These are phyloP conservation scores for Alopecurus myosuroides DNA, from an alignment of 176 grass and related monocot genomes.

Conservation along the genomic window DNA sequence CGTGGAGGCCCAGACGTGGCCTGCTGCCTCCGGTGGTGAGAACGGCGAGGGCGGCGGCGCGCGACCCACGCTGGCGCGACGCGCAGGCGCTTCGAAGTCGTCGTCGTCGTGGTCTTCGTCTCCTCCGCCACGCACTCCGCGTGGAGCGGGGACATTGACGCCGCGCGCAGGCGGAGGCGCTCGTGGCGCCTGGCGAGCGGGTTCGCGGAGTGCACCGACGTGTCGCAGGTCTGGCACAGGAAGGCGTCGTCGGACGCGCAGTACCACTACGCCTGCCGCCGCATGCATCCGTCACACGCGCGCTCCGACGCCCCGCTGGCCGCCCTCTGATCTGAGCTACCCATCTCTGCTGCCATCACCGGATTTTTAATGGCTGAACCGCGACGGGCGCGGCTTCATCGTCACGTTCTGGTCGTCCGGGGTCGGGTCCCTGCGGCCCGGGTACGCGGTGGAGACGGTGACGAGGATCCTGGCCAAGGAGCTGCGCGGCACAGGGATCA, in stretches of 20 bases:
- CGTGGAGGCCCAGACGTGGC: too few relatives aligned
- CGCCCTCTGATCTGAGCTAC: conserved; percentile 25
- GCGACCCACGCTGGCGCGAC: conserved; percentile 55
- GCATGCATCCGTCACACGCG: conserved; percentile 71
- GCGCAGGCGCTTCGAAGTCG: background rate
- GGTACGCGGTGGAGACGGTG: conserved; percentile 45
- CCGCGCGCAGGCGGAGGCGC: conserved; percentile 46
- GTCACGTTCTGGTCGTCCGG: conserved; percentile 54
- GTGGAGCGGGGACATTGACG: background rate
- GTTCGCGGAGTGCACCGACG: conserved; percentile 88
- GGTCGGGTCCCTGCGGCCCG: conserved; percentile 33
- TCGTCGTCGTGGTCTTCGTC: background rate
- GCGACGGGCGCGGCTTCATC: conserved; percentile 42
- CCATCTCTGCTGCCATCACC: conserved; percentile 38
- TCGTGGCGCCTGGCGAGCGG: conserved; percentile 75
- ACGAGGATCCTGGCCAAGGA: conserved; percentile 53
- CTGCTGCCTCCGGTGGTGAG: too few relatives aligned
- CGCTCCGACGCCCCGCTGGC: conserved; percentile 46
- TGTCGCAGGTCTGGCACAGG: conserved; percentile 83
- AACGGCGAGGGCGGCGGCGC: too few relatives aligned
- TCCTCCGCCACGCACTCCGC: background rate
- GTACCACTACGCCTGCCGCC: conserved; percentile 82
- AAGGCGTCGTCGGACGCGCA: conserved; percentile 89
- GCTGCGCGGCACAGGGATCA: conserved; percentile 46
- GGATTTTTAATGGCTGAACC: too few relatives aligned